Conservation (phyloP, 148 eudicot genomes). For the Selenicereus undatus region DNA sequence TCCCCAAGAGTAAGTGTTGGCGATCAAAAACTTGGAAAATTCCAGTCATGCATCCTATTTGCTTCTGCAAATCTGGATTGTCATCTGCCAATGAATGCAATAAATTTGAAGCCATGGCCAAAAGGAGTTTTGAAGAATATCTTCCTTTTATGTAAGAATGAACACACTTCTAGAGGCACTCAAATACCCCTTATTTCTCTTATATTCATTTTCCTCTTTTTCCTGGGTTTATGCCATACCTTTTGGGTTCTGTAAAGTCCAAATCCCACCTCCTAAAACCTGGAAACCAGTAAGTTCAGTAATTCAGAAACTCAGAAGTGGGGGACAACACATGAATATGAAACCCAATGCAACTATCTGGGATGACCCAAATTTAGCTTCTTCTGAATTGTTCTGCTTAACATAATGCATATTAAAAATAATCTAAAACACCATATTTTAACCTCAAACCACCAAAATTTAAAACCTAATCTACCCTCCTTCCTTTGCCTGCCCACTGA, state of each 20-base stretch:
- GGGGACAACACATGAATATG: constrained; percentile 10
- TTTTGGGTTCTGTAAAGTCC: constrained; percentile 21
- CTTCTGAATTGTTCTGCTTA: not conserved
- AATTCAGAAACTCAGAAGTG: constrained; percentile 21
- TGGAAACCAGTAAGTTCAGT: constrained; percentile 12
- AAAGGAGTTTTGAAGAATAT: not conserved
- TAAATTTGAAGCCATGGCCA: constrained; percentile 81
- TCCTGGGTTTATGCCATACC: constrained; percentile 15
- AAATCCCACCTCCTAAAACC: constrained; percentile 25
- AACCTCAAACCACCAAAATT: constrained; percentile 23
- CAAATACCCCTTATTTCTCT: constrained; percentile 4
- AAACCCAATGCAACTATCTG: constrained; percentile 2
- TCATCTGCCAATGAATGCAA: constrained; percentile 89
- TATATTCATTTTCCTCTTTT: not conserved
- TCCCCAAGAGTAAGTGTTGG: constrained; percentile 44
- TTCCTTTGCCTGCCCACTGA: not conserved
- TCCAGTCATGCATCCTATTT: constrained; percentile 87
- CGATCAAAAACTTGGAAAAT: constrained; percentile 72
- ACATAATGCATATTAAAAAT: not conserved
- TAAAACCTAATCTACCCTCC: constrained; percentile 4
- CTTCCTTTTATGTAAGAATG: not conserved
- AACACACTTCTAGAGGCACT: not conserved
- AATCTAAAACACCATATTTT: constrained; percentile 5
- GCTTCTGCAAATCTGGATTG: constrained; percentile 83
- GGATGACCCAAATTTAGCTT: constrained; percentile 2